Base-by-base conservation (phyloP, 2,329 filamentous ascomycete species). In the Nemania serpens region DNA sequence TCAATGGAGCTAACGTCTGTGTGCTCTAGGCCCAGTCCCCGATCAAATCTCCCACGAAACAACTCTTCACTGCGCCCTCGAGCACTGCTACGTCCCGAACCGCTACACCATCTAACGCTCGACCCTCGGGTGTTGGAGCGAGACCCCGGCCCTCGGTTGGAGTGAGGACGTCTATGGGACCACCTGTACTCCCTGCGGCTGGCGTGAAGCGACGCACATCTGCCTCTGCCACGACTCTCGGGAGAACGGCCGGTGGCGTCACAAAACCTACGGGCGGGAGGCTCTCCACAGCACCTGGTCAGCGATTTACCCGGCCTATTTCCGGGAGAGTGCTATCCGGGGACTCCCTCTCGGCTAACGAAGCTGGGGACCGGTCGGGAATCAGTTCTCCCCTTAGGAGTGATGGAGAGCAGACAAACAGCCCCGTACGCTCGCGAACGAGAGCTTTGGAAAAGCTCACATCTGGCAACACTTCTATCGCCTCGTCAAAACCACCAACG, bases 41-140 rank as follows among this genome's bases (percentile, higher is more conserved):
- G 2, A 88, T 85, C 0, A 93, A 91, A 70, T 93, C 90, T 1
- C 91, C 91, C 1, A 91, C 89, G 2, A 95, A 95, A 72, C 89
- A 91, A 68, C 74, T 90, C 47, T 77, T 77, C 17, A 80, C 86
- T 1, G 76, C 77, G 3, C 73, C 78, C 6, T 84, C 87, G 1
- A 88, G 84, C 67, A 75, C 82, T 5, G 78, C 82, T 1, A 84
- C 81, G 1, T 88, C 89, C 42, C 81, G 88, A 68, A 91, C 87
- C 12, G 83, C 78, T 41, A 91, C 88, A 2, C 87, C 89, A 1
- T 84, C 87, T 42, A 86, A 84, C 68, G 76, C 80, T 54, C 77
- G 80, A 56, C 76, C 76, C 33, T 72, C 79, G 1, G 77, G 80
- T 46, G 69, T 80, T 66, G 71, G 75, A 64, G 68, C 74, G 13